These are phyloP conservation scores for Melastoma malabathricum DNA, from an alignment of 345 rosid genomes.

Conservation along the genomic window DNA sequence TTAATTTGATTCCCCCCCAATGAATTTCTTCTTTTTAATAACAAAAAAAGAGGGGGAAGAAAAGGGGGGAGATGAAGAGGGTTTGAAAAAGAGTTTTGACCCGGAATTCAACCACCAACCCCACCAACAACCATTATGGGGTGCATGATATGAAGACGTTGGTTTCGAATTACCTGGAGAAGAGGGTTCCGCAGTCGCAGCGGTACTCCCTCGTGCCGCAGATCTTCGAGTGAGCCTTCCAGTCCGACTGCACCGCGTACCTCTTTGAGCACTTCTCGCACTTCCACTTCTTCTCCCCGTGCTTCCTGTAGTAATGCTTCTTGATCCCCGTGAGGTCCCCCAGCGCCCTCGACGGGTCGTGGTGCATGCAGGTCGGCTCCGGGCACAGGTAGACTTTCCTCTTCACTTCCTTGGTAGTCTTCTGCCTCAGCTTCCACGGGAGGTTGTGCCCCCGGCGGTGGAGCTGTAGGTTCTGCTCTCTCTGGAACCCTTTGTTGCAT, in stretches of 20 bases:
- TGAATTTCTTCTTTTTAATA: too few relatives aligned
- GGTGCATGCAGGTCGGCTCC: slow-evolving; percentile 79
- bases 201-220: slow-evolving; percentile 77
- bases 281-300: slow-evolving; percentile 87
- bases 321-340: slow-evolving; percentile 83
- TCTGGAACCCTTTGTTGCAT: slow-evolving; percentile 78
- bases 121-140: too few relatives aligned
- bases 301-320: slow-evolving; percentile 69
- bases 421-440: slow-evolving; percentile 79
- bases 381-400: slow-evolving; percentile 77
- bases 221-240: slow-evolving; percentile 85
- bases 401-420: slow-evolving; percentile 66
- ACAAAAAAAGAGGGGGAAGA: too few relatives aligned
- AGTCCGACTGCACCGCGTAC: slow-evolving; percentile 76
- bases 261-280: slow-evolving; percentile 74
- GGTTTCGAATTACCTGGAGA: slow-evolving; percentile 41
- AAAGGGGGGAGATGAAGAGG: too few relatives aligned
- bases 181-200: slow-evolving; percentile 84
- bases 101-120: too few relatives aligned
- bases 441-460: slow-evolving; percentile 85
- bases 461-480: slow-evolving; percentile 77
- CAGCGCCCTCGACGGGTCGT: slow-evolving; percentile 69
- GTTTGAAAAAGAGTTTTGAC: too few relatives aligned
- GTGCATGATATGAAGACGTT: too few relatives aligned
- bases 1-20: too few relatives aligned